Percentiles rank a stretch among this genome's conserved stretches.
Evolutionary conservation across 1,284 basidiomycete genomes (phyloP).

Genomic region (Naganishia albida): DNA sequence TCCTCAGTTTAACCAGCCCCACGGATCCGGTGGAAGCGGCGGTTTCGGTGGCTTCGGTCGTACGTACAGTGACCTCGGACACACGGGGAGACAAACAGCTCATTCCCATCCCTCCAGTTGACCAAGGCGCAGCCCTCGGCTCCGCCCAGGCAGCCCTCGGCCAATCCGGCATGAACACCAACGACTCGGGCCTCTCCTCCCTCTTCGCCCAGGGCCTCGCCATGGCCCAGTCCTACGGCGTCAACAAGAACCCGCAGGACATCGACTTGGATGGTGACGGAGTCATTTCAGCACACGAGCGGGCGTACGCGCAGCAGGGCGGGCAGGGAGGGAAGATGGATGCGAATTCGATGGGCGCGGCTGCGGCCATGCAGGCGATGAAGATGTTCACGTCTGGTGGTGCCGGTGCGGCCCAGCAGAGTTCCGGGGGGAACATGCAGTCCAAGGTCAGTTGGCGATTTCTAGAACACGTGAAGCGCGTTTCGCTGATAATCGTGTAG

Average conservation of each 20-base stretch:
- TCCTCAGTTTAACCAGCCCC: conserved; percentile 45
- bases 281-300: conserved; percentile 59
- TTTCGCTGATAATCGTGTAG: conserved; percentile 44
- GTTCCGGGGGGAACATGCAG: conserved; percentile 37
- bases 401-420: conserved; percentile 50
- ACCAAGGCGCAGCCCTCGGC: conserved; percentile 43
- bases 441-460: conserved; percentile 14
- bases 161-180: background rate
- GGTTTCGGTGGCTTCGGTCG: conserved; percentile 11
- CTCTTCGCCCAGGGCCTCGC: conserved; percentile 33
- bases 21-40: conserved; percentile 39
- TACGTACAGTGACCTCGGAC: background rate
- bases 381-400: conserved; percentile 37
- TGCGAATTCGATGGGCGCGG: conserved; percentile 55
- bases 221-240: conserved; percentile 44
- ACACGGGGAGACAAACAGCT: background rate
- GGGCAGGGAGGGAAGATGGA: conserved; percentile 39
- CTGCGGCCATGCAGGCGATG: conserved; percentile 57
- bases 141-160: conserved; percentile 41
- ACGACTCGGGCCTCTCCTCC: conserved; percentile 9
- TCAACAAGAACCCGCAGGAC: conserved; percentile 42
- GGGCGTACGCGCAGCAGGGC: conserved; percentile 60
- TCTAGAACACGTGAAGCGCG: background rate
- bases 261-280: conserved; percentile 64
- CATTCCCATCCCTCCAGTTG: conserved; percentile 41